Evolutionary conservation across 225 moss, liverwort and hornwort species (phyloP).

Genomic region (Thuidium tamariscinum): DNA sequence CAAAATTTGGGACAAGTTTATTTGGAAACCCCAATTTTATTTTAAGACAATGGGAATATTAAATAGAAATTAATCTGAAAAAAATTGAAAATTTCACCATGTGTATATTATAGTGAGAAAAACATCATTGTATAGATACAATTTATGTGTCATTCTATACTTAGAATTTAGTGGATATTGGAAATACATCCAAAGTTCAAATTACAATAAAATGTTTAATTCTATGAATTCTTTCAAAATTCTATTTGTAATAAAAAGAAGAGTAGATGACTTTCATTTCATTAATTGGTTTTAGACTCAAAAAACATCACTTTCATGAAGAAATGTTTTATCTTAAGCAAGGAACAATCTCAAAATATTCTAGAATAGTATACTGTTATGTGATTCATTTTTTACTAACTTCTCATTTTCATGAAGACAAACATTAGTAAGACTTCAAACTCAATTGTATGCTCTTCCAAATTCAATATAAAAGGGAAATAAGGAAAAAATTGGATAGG

Average conservation of each 20-base stretch:
- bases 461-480: not conserved
- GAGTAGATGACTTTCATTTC: not conserved
- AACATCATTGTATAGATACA: not conserved
- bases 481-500: no score
- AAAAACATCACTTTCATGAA: not conserved
- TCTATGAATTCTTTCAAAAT: no score
- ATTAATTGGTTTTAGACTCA: no score
- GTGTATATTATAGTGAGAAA: not conserved
- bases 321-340: fast-evolving
- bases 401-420: not conserved
- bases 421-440: not conserved
- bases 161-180: not conserved
- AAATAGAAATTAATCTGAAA: no score
- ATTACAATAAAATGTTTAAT: no score
- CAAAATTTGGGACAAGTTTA: no score
- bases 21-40: no score
- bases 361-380: not conserved
- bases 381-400: not conserved
- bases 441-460: not conserved
- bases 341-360: not conserved
- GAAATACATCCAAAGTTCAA: not conserved
- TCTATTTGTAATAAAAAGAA: not conserved
- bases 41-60: no score
- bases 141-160: not conserved
- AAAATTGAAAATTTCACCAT: not conserved